These are phyloP conservation scores for Fusarium liriodendri DNA, from an alignment of 2,329 filamentous ascomycete species.

Conservation along the genomic window DNA sequence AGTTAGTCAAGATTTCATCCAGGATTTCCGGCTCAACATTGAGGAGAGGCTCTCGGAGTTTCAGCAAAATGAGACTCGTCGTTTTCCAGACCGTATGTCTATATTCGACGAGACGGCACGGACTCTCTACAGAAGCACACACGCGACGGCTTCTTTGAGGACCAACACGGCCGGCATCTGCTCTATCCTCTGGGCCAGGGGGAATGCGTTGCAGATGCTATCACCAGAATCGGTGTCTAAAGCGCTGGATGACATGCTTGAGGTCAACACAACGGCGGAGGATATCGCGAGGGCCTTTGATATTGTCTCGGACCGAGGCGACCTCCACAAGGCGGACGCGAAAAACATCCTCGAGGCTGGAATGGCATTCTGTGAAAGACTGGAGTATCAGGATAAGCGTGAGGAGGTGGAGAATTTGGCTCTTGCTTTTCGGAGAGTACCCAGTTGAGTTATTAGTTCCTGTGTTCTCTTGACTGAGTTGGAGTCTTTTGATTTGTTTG, in stretches of 20 bases:
- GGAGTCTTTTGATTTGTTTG: background rate
- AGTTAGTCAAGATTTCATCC: slow-evolving; percentile 7
- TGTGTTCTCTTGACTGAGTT: background rate
- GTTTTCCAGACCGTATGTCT: background rate
- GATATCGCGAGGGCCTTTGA: background rate
- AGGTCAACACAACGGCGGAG: background rate
- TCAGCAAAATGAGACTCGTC: background rate
- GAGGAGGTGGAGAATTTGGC: background rate
- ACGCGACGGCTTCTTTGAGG: background rate
- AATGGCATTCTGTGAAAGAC: background rate
- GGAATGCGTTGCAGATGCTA: slow-evolving; percentile 1
- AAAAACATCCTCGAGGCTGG: background rate
- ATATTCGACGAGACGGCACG: background rate
- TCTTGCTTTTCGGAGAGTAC: background rate
- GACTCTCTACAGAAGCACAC: background rate
- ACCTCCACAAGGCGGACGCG: background rate
- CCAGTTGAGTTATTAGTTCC: background rate
- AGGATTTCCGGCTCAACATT: background rate
- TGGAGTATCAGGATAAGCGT: background rate
- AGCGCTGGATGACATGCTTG: background rate
- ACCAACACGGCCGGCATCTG: slow-evolving; percentile 7
- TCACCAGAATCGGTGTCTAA: background rate
- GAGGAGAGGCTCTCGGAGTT: background rate
- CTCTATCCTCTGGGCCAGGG: slow-evolving; percentile 10
- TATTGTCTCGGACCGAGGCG: background rate